These are phyloP conservation scores for Geotrichum klebahnii DNA, from an alignment of 1,139 yeast species.

Conservation along the genomic window DNA sequence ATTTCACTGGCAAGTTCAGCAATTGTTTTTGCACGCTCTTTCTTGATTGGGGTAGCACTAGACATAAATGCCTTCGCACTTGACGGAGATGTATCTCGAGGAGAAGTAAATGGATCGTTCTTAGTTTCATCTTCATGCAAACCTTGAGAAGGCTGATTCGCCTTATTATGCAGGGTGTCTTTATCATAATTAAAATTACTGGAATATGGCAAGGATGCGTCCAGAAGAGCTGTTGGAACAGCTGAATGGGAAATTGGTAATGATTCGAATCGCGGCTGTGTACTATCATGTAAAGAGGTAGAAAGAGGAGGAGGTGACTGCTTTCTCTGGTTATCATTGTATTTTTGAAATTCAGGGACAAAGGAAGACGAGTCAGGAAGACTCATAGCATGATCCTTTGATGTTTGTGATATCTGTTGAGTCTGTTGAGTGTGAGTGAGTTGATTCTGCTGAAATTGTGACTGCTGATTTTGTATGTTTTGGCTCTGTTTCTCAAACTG, in stretches of 20 bases:
- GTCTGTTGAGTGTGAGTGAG: neutral
- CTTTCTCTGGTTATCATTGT: neutral
- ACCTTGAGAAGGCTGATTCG: neutral
- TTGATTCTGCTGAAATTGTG: neutral
- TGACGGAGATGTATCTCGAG: neutral
- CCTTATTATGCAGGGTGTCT: neutral
- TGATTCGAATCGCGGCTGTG: too few species aligned
- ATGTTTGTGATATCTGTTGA: neutral
- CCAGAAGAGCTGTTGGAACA: too few species aligned
- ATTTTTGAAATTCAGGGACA: slow-evolving; percentile 7
- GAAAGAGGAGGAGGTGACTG: too few species aligned
- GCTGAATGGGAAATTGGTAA: too few species aligned
- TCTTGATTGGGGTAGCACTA: slow-evolving; percentile 30
- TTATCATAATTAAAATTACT: too few species aligned
- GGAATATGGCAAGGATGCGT: neutral
- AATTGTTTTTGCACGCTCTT: slow-evolving; percentile 44
- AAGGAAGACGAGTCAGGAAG: slow-evolving; percentile 11
- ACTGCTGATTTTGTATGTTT: neutral
- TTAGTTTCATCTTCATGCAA: neutral
- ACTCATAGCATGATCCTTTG: slow-evolving; percentile 3
- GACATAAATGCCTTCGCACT: neutral
- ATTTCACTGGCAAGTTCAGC: slow-evolving; percentile 57
- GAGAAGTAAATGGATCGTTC: neutral
- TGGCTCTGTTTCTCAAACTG: slow-evolving; percentile 8
- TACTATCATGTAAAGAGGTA: too few species aligned